Base-by-base conservation (phyloP, 768 basidiomycete genomes). In the Mycena vulgaris region DNA sequence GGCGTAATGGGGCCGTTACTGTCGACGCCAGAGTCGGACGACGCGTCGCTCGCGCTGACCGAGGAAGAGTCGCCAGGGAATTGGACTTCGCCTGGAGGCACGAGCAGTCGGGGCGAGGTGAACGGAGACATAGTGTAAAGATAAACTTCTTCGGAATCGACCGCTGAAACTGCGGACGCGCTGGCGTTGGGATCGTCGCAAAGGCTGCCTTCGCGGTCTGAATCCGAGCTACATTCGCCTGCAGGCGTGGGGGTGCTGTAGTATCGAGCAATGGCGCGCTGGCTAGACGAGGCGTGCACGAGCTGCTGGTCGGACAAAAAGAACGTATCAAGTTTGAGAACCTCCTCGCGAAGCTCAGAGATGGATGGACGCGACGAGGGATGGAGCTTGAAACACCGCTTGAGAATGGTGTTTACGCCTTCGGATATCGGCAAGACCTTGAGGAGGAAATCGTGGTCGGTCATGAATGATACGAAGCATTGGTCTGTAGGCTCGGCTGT, bases 361-460 rank as follows among this genome's bases (percentile, higher is more conserved):
- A 97, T 82, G n/a, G 88, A 83, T 59, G 92, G 89, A 33, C 95
- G 91, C 28, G 78, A 74, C 2, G 80, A 66, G 5, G 93, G 90
- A 75, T 93, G 89, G 59, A 91, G 79, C n/a, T 84, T 80, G 82
- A 96, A 95, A 68, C 95, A 89, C 64, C 85, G 85, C 76, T 90
- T 90, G 75, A 97, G 84, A 74, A 96, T 86, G 0, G 77, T 75
- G 79, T 93, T 91, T 74, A 89, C 87, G 16, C 85, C 87, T 47
- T 80, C 72, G 13, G 94, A 95, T 75, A 96, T 93, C 31, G 94
- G 94, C 23, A 96, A 86, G 69, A 90, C 89, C 23, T 86, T 80
- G 53, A 86, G 86, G 42, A 96, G 87, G 76, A 90, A 92, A 74
- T 93, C 81, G 51, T 82, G 84, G 75, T 95, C 84, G 70, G 86